These are phyloP conservation scores for Rhytidiadelphus loreus DNA, from an alignment of 225 moss, liverwort and hornwort genomes.

Conservation along the genomic window DNA sequence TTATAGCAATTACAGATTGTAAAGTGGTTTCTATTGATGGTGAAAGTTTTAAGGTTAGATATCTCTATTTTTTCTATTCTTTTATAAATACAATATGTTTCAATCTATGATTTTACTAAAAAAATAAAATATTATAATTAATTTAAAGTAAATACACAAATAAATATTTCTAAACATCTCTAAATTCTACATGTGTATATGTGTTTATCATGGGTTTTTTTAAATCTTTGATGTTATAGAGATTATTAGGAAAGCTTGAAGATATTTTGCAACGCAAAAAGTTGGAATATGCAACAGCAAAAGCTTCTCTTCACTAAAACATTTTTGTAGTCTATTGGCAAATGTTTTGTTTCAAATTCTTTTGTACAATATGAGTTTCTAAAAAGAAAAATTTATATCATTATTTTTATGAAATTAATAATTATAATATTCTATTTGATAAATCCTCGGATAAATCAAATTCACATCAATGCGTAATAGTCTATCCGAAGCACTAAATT, in stretches of 20 bases:
- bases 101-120: background rate
- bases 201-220: too few relatives aligned
- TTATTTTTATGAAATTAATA: background rate
- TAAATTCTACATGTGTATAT: too few relatives aligned
- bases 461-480: background rate
- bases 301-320: background rate
- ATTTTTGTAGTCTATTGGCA: background rate
- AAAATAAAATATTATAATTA: too few relatives aligned
- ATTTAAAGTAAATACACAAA: background rate
- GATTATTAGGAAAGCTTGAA: constrained; percentile 79
- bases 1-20: constrained; percentile 54
- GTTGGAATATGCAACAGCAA: constrained; percentile 44
- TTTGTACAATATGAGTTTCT: background rate
- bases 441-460: background rate
- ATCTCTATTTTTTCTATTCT: background rate
- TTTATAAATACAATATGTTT: background rate
- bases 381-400: background rate
- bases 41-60: constrained; percentile 72
- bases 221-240: constrained; percentile 8
- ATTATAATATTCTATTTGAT: background rate
- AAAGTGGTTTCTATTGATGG: constrained; percentile 65
- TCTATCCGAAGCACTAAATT: background rate
- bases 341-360: background rate
- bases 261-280: constrained; percentile 79
- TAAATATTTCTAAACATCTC: too few relatives aligned